A percentile compares a stretch with the other conserved stretches of the same genome.
These are phyloP conservation scores for Bothriochloa decipiens DNA, from an alignment of 176 grass and related monocot genomes.

Conservation along the genomic window DNA sequence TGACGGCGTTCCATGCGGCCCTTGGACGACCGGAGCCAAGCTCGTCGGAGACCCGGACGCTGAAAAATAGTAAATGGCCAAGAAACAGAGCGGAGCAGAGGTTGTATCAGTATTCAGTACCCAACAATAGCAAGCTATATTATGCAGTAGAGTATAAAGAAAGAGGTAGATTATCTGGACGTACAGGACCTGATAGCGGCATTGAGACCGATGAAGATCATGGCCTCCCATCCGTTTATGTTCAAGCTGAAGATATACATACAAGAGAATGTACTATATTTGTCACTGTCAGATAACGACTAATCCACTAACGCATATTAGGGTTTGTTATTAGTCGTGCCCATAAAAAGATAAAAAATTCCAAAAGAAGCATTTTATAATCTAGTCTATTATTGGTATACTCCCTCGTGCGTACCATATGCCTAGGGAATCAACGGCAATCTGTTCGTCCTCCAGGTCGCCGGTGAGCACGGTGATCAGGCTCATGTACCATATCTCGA, in stretches of 20 bases:
- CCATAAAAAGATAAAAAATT: no score
- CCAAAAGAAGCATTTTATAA: no score
- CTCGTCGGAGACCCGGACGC: slow-evolving; percentile 66
- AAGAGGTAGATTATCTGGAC: not conserved
- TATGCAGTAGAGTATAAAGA: not conserved
- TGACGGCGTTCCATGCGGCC: slow-evolving; percentile 49
- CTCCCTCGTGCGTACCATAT: slow-evolving; percentile 28
- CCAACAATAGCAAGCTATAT: not conserved
- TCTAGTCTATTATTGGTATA: no score
- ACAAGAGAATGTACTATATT: no score
- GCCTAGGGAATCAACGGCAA: slow-evolving; percentile 60
- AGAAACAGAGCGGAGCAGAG: not conserved
- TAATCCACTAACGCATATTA: no score
- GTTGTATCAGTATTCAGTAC: not conserved
- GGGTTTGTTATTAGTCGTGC: no score
- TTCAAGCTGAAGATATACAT: slow-evolving; percentile 41
- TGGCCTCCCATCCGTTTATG: slow-evolving; percentile 64
- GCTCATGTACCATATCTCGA: slow-evolving; percentile 68
- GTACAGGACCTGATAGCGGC: slow-evolving; percentile 35
- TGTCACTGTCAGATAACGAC: not conserved
- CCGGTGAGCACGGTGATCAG: slow-evolving; percentile 55
- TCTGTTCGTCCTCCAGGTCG: slow-evolving; percentile 46
- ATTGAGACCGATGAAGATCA: slow-evolving; percentile 70
- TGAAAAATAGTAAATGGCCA: not conserved
- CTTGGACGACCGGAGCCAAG: slow-evolving; percentile 52